Conservation (phyloP, 225 moss, liverwort and hornwort species). For the Bryoerythrophyllum caledonicum region DNA sequence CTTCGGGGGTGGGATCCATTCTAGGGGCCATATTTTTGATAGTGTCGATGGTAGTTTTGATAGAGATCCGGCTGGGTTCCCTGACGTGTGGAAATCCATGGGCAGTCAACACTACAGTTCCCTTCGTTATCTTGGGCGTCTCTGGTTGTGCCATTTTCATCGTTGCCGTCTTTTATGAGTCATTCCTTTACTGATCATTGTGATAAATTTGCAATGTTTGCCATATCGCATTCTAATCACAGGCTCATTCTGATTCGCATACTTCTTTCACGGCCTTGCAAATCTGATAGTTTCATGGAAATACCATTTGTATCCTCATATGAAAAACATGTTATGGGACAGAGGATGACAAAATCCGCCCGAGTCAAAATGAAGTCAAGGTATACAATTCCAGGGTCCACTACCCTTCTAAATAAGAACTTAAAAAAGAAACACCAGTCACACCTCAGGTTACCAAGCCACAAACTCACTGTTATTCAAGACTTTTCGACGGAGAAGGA, state of each 20-base stretch:
- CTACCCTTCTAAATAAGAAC: background rate
- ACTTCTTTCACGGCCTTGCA: background rate
- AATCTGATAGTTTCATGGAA: too few relatives aligned
- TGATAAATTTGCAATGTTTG: background rate
- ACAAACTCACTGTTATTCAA: background rate
- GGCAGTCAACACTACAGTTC: constrained; percentile 63
- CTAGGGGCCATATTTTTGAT: constrained; percentile 68
- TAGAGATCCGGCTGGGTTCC: constrained; percentile 64
- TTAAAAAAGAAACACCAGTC: background rate
- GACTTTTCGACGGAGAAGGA: constrained; percentile 7
- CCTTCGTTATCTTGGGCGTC: constrained; percentile 61
- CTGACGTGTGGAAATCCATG: constrained; percentile 69
- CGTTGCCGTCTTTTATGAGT: constrained; percentile 64
- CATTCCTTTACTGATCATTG: constrained; percentile 18
- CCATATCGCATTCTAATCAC: background rate
- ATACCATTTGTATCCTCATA: too few relatives aligned
- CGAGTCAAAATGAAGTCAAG: constrained; percentile 11
- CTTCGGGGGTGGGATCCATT: constrained; percentile 64
- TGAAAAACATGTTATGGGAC: background rate
- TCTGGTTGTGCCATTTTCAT: constrained; percentile 73
- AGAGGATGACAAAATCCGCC: constrained; percentile 3
- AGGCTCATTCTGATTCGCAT: background rate
- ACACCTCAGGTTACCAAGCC: constrained; percentile 13
- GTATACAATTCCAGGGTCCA: background rate
- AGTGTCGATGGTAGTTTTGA: constrained; percentile 62